Conservation (phyloP, 2,329 filamentous ascomycete species). For the Colletotrichum sp. region DNA sequence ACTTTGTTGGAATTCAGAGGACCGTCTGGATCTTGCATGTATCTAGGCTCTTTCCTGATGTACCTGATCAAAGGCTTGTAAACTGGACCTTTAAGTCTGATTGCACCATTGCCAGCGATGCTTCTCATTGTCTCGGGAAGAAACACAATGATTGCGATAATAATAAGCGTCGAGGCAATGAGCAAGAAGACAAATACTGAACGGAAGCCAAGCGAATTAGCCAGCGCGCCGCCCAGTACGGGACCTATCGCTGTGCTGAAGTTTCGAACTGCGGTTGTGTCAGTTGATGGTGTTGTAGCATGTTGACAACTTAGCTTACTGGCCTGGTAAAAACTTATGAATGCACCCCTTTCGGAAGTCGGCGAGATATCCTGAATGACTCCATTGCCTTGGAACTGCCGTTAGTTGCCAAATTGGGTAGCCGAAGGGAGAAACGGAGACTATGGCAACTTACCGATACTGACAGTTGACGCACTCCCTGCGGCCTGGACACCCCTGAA, state of each 20-base stretch:
- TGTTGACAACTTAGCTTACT: constrained; percentile 22
- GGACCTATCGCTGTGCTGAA: constrained; percentile 36
- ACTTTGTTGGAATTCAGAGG: constrained; percentile 27
- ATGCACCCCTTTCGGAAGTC: constrained; percentile 30
- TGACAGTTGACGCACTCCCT: constrained; percentile 53
- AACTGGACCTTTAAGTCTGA: constrained; percentile 26
- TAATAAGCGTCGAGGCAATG: constrained; percentile 6
- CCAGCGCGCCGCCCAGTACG: constrained; percentile 34
- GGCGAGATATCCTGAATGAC: constrained; percentile 37
- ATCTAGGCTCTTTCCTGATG: constrained; percentile 19
- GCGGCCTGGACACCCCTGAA: constrained; percentile 53
- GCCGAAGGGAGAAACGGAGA: background rate
- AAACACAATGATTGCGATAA: constrained; percentile 25
- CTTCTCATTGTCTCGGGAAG: constrained; percentile 33
- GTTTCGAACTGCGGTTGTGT: constrained; percentile 25
- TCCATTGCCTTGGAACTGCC: constrained; percentile 21
- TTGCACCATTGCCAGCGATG: constrained; percentile 31
- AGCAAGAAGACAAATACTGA: constrained; percentile 21
- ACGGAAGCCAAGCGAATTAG: constrained; percentile 22
- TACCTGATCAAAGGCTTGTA: constrained; percentile 27
- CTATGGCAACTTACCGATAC: constrained; percentile 39
- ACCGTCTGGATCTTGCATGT: constrained; percentile 25
- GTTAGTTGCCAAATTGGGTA: background rate
- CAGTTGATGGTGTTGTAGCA: background rate
- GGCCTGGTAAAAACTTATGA: constrained; percentile 36